Evolutionary conservation across 768 basidiomycete genomes (phyloP).

Genomic region (Podaxis pistillaris): DNA sequence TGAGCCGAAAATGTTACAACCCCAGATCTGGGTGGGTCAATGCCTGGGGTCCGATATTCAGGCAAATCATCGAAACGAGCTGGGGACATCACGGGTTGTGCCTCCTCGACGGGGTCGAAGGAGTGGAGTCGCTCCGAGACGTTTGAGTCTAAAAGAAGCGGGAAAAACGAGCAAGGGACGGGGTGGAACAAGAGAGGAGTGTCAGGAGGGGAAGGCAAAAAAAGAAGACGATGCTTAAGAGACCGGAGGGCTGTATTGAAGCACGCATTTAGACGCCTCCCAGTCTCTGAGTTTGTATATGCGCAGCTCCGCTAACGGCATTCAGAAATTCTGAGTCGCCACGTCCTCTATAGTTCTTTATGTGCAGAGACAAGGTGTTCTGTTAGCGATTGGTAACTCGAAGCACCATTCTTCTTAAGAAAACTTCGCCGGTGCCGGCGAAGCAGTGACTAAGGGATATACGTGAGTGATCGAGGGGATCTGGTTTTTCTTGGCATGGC

Average conservation of each 20-base stretch:
- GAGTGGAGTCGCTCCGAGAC: background rate
- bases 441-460: no score
- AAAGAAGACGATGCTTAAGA: background rate
- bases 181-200: background rate
- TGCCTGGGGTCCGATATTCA: background rate
- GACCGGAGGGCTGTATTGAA: background rate
- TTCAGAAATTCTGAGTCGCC: background rate
- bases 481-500: no score
- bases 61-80: background rate
- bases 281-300: background rate
- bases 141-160: background rate
- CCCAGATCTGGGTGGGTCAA: background rate
- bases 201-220: background rate
- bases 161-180: background rate
- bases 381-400: no score
- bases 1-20: slow-evolving; percentile 4
- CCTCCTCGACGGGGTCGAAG: background rate
- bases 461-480: no score
- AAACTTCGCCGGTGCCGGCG: no score
- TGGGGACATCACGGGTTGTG: background rate
- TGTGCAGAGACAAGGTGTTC: no score
- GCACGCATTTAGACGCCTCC: background rate
- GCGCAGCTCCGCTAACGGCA: background rate
- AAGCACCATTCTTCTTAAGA: no score
- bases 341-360: no score